Conservation (phyloP, 2,329 filamentous ascomycete species). For the Trichoderma oligosporum region DNA sequence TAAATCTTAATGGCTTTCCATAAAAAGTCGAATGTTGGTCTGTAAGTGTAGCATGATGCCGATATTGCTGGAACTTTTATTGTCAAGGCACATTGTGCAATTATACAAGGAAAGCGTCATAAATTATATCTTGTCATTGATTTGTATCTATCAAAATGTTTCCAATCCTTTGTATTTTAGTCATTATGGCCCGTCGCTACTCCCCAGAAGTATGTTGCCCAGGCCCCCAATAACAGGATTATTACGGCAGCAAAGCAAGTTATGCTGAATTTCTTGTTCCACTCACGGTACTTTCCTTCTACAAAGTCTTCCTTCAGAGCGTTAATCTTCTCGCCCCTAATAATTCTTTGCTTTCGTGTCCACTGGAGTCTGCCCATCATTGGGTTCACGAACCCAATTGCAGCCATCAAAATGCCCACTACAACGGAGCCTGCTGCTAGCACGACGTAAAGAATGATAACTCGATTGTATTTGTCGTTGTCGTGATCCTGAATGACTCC, state of each 20-base stretch:
- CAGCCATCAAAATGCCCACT: slow-evolving; percentile 41
- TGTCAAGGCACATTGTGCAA: too few relatives aligned
- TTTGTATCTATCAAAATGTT: background rate
- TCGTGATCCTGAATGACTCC: slow-evolving; percentile 58
- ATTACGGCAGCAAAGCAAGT: slow-evolving; percentile 43
- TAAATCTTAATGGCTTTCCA: too few relatives aligned
- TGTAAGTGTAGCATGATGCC: too few relatives aligned
- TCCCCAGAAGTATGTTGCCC: slow-evolving; percentile 59
- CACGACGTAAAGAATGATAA: slow-evolving; percentile 53
- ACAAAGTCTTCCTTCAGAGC: slow-evolving; percentile 42
- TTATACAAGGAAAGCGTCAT: background rate
- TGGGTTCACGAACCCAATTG: slow-evolving; percentile 36
- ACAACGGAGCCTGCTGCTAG: slow-evolving; percentile 48
- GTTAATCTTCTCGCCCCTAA: slow-evolving; percentile 42
- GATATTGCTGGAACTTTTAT: too few relatives aligned
- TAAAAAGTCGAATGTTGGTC: too few relatives aligned
- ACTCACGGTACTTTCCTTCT: slow-evolving; percentile 29
- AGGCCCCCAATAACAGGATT: slow-evolving; percentile 48
- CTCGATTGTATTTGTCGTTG: slow-evolving; percentile 52
- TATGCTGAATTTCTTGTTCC: slow-evolving; percentile 42
- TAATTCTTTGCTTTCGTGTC: slow-evolving; percentile 51
- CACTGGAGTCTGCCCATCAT: slow-evolving; percentile 53
- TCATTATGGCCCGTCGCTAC: slow-evolving; percentile 50
- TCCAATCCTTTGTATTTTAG: background rate
- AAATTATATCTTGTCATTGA: background rate